Evolutionary conservation across 768 basidiomycete genomes (phyloP).

Genomic region (Leucosporidium creatinivorum): DNA sequence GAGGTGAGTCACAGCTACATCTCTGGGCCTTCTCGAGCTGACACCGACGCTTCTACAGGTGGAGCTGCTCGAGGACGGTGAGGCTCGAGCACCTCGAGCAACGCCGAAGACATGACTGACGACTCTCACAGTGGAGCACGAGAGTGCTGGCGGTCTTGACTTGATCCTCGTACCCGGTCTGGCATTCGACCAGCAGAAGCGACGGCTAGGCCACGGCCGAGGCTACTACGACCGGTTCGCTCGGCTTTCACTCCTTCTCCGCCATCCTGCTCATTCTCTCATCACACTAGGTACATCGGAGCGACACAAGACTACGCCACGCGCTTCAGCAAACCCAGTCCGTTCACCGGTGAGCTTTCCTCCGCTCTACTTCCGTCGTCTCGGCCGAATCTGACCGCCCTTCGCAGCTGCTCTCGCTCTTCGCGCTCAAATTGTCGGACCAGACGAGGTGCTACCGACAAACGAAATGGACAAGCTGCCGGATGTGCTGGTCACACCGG

Average conservation of each 20-base stretch:
- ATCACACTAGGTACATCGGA: no score
- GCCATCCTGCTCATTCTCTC: no score
- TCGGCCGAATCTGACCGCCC: no score
- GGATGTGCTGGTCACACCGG: conserved; percentile 21
- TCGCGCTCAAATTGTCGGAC: conserved; percentile 15
- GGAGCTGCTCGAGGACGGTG: background rate
- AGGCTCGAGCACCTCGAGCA: background rate
- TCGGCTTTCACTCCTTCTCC: no score
- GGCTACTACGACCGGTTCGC: conserved; percentile 32
- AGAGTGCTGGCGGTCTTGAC: conserved; percentile 23
- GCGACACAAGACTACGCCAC: no score
- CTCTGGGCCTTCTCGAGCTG: background rate
- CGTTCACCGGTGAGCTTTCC: no score
- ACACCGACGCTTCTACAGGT: no score
- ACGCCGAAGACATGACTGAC: background rate
- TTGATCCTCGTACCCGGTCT: conserved; percentile 30
- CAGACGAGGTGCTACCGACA: conserved; percentile 22
- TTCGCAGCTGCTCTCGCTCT: conserved; percentile 23
- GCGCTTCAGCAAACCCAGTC: no score
- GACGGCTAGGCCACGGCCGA: conserved; percentile 26
- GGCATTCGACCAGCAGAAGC: conserved; percentile 18
- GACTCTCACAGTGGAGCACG: conserved; percentile 10
- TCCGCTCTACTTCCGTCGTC: no score
- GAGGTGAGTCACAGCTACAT: conserved; percentile 11
- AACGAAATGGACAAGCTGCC: conserved; percentile 25